A percentile compares a stretch with the other conserved stretches of the same genome.
phyloP scores from a whole-genome alignment of 148 eudicot genomes.

The Persicaria tinctoria region DNA sequence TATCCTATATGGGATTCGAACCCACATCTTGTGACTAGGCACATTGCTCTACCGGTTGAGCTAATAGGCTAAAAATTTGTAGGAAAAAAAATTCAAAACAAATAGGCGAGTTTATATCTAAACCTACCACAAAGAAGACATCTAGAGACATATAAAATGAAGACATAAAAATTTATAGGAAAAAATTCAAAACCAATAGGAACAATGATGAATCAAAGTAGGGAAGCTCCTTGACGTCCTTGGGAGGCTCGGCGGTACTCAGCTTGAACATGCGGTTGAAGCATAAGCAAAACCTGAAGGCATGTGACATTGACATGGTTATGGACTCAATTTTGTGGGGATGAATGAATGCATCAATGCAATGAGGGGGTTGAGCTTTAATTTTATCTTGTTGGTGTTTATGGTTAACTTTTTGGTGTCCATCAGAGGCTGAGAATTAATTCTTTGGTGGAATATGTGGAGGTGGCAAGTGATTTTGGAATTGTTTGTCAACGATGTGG shows the following conservation, averaged over 20 bases:
- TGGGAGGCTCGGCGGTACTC: slow-evolving; percentile 48
- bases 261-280: slow-evolving; percentile 59
- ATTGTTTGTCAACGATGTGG: neutral
- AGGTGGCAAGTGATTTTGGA: neutral
- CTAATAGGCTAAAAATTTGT: too few species aligned
- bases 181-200: too few species aligned
- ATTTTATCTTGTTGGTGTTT: neutral
- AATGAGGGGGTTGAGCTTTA: neutral
- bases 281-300: slow-evolving; percentile 38
- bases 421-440: neutral
- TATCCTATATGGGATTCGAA: too few species aligned
- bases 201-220: too few species aligned
- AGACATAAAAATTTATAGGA: too few species aligned
- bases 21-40: too few species aligned
- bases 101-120: too few species aligned
- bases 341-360: neutral
- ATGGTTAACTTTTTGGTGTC: neutral
- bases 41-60: too few species aligned
- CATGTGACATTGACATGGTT: neutral
- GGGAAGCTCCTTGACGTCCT: slow-evolving; percentile 37
- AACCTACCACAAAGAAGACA: too few species aligned
- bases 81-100: too few species aligned
- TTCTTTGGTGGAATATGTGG: neutral
- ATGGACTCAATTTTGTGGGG: neutral
- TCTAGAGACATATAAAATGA: too few species aligned